Evolutionary conservation across 129 eudicot genomes (phyloP).

Genomic region (Dittrichia graveolens): DNA sequence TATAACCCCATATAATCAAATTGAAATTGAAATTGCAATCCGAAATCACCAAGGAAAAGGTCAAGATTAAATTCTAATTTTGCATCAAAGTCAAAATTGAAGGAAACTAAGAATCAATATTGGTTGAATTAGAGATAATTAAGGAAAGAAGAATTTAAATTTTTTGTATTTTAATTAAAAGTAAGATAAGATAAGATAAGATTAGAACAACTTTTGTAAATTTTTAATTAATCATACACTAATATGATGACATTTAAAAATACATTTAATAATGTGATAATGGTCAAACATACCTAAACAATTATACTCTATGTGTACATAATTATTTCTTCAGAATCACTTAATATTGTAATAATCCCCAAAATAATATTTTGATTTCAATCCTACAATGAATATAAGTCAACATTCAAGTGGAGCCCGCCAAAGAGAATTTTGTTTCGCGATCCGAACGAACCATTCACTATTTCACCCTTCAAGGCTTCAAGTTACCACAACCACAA

Average conservation of each 20-base stretch:
- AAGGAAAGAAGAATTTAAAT: too few species aligned
- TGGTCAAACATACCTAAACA: not conserved
- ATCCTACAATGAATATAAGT: constrained; percentile 18
- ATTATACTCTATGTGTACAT: not conserved
- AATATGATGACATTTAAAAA: not conserved
- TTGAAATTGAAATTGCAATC: too few species aligned
- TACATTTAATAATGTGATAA: not conserved
- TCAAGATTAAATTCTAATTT: too few species aligned
- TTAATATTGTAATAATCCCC: not conserved
- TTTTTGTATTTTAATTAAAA: too few species aligned
- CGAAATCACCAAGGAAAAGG: too few species aligned
- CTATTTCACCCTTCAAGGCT: not conserved
- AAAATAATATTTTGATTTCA: constrained; percentile 1
- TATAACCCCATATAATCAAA: too few species aligned
- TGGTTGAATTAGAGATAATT: too few species aligned
- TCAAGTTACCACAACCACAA: constrained; percentile 35
- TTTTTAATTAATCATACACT: not conserved
- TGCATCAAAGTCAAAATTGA: too few species aligned
- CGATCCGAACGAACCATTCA: constrained; percentile 11
- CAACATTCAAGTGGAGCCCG: constrained; percentile 38
- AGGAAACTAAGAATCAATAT: too few species aligned
- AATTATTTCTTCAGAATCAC: not conserved
- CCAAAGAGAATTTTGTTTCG: constrained; percentile 31
- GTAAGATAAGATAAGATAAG: too few species aligned
- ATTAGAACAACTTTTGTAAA: not conserved